Conservation (phyloP, 2,329 filamentous ascomycete genomes). For the Fusarium sp. region DNA sequence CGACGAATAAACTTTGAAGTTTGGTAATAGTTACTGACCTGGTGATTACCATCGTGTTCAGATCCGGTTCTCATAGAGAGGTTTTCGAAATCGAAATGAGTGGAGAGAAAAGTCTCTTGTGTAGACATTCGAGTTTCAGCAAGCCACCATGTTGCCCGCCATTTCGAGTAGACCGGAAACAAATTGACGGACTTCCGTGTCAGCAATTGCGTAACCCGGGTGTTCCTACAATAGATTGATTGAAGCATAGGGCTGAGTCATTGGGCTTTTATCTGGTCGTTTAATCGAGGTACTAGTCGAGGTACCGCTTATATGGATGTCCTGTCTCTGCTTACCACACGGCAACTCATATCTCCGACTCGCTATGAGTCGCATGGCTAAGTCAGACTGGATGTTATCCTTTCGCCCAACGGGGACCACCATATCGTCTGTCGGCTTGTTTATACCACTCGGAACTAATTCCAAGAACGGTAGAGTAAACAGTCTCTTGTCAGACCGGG, state of each 20-base stretch:
- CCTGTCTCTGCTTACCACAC: background rate
- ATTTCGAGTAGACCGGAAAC: background rate
- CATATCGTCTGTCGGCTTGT: background rate
- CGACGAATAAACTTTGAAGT: background rate
- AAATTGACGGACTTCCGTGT: background rate
- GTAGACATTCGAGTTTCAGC: background rate
- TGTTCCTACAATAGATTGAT: background rate
- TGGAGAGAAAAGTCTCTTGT: background rate
- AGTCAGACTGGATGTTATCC: conserved; percentile 10
- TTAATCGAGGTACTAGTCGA: background rate
- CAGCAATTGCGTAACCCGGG: conserved; percentile 4
- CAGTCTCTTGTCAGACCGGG: conserved; percentile 23
- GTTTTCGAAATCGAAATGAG: too few species aligned
- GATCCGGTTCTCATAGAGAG: background rate
- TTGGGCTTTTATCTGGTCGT: background rate
- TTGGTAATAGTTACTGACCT: background rate
- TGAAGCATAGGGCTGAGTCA: conserved; percentile 23
- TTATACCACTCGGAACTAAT: conserved; percentile 16
- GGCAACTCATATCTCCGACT: background rate
- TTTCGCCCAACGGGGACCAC: background rate
- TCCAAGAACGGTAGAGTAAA: background rate
- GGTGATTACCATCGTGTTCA: background rate
- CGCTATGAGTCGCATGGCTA: background rate
- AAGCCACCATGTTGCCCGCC: background rate
- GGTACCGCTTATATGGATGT: background rate